Conservation (phyloP, 805 yeast genomes). For the Teunomyces panamensis region DNA sequence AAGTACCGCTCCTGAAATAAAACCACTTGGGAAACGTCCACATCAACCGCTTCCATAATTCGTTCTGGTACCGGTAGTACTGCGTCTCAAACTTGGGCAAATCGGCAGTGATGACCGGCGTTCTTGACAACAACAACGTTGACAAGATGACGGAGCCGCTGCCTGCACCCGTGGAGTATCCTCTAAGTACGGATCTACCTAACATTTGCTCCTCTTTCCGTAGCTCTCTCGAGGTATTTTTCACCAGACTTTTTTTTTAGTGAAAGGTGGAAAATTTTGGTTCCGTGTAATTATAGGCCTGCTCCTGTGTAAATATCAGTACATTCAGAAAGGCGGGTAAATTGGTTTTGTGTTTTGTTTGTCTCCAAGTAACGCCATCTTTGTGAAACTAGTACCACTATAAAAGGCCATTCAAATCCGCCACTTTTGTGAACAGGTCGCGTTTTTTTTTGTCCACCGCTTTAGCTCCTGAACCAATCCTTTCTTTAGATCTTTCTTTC, state of each 20-base stretch:
- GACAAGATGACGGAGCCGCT: constrained; percentile 25
- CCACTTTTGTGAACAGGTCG: not conserved
- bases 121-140: constrained; percentile 69
- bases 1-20: constrained; percentile 85
- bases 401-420: constrained; percentile 2
- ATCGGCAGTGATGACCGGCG: constrained; percentile 82
- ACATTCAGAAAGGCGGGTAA: not conserved
- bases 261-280: constrained; percentile 13
- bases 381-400: not conserved
- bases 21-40: constrained; percentile 96
- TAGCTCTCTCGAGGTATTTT: not conserved
- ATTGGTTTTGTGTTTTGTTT: not conserved
- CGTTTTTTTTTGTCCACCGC: not conserved
- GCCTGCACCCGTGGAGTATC: constrained; percentile 8
- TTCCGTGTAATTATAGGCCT: constrained; percentile 12
- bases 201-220: not conserved
- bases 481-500: not conserved
- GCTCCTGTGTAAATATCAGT: not conserved
- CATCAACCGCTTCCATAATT: constrained; percentile 85
- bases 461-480: not conserved
- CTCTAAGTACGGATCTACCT: constrained; percentile 8
- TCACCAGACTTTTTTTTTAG: constrained; percentile 1
- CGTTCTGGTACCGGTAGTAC: constrained; percentile 80
- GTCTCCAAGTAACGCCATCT: not conserved
- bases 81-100: constrained; percentile 66